Base-by-base conservation (phyloP, 805 yeast species). In the Wickerhamiella siamensis region DNA sequence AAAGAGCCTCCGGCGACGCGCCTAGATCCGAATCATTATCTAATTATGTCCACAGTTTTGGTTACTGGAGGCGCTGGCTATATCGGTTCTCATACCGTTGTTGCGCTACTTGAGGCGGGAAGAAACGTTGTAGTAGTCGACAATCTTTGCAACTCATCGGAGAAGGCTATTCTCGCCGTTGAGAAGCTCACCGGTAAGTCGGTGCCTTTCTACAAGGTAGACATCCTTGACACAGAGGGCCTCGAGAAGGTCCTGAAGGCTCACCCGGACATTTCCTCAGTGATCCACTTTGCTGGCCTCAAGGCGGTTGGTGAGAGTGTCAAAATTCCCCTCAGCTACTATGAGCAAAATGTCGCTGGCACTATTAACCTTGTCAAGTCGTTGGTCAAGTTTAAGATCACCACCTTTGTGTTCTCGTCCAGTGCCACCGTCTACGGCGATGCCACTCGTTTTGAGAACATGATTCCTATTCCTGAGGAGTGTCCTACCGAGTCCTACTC, bases 1-100 rank as follows among this genome's bases (percentile, higher is more conserved):
- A n/a, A n/a, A n/a, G n/a, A n/a, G n/a, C n/a, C n/a, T n/a, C n/a
- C n/a, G n/a, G n/a, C n/a, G n/a, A n/a, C n/a, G n/a, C n/a, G n/a
- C n/a, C n/a, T n/a, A n/a, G n/a, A n/a, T n/a, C n/a, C n/a, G n/a
- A n/a, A n/a, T n/a, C n/a, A n/a, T n/a, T n/a, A n/a, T n/a, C n/a
- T n/a, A n/a, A n/a, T 15, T 27, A 37, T 37, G 41, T 21, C 40
- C 27, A 41, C 40, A 16, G 48, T 78, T 36, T 64, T 80, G 41
- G 87, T 82, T 22, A 80, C 91, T 18, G 93, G 93, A 36, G 93
- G 93, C 38, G 83, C 88, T 21, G 91, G 94, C 17, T 82, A 82
- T 61, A 80, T 83, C 53, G 93, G 91, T 20, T 78, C 88, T 8
- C 91, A 82, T 56, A 78, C 88, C 1, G 82, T 59, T 15, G 73